These are phyloP conservation scores for Nectriaceae sp. DNA, from an alignment of 2,329 filamentous ascomycete species.

Conservation along the genomic window DNA sequence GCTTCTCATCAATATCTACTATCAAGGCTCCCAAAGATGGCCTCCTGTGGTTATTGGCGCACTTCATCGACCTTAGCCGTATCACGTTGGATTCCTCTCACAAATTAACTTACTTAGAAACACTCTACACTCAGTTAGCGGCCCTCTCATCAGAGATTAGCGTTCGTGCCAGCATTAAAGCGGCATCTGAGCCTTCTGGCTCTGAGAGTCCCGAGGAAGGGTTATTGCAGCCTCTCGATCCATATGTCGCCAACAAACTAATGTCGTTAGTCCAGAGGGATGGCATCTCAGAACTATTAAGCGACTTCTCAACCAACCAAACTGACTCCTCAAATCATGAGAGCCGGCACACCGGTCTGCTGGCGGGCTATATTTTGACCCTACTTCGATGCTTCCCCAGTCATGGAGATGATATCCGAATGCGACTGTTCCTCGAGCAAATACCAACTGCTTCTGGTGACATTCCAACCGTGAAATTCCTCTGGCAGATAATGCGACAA, in stretches of 20 bases:
- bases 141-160: slow-evolving; percentile 53
- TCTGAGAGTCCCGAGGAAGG: slow-evolving; percentile 19
- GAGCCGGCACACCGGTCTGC: slow-evolving; percentile 56
- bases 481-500: slow-evolving; percentile 68
- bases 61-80: slow-evolving; percentile 62
- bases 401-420: slow-evolving; percentile 83
- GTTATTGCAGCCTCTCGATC: slow-evolving; percentile 38
- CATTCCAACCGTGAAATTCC: slow-evolving; percentile 62
- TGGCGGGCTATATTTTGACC: slow-evolving; percentile 86
- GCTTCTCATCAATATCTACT: slow-evolving; percentile 31
- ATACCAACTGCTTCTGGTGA: slow-evolving; percentile 53
- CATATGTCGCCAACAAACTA: slow-evolving; percentile 67
- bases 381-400: slow-evolving; percentile 82
- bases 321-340: slow-evolving; percentile 32
- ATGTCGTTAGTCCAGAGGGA: slow-evolving; percentile 72
- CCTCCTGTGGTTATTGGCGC: slow-evolving; percentile 66
- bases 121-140: slow-evolving; percentile 57
- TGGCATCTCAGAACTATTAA: slow-evolving; percentile 59
- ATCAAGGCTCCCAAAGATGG: slow-evolving; percentile 36
- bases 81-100: slow-evolving; percentile 35
- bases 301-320: slow-evolving; percentile 35
- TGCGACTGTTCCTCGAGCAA: slow-evolving; percentile 77
- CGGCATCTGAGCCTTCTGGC: slow-evolving; percentile 6
- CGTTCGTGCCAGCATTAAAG: slow-evolving; percentile 38
- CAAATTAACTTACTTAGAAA: slow-evolving; percentile 48